Evolutionary conservation across 805 yeast species (phyloP), one percentile per base, ranked within the genome.

Genomic region (Komagataella pastoris): DNA sequence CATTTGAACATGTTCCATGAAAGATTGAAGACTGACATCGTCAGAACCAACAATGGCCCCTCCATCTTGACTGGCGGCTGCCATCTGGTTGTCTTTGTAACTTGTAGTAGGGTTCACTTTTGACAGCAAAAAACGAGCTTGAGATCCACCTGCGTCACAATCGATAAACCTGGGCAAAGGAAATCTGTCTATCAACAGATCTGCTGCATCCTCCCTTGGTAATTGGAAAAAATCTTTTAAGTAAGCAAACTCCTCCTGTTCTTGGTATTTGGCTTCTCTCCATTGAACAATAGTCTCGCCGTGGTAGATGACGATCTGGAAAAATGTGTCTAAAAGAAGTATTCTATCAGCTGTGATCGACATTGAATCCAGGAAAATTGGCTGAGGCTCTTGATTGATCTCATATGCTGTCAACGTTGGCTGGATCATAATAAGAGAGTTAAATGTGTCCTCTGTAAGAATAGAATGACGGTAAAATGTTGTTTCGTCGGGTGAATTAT

Each of bases 141-240:
- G 88, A 0, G 87, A 81, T 3, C 87, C 88, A 51, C 87, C 87
- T 61, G 81, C 87, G 58, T 82, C 86, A 23, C 86, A 80, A 60
- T 82, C 87, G 51, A 82, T 80, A 57, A 81, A 82, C 58, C 88
- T 70, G 4, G 88, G 88, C 55, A 82, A 70, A 51, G 88, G 88
- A 69, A 79, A 82, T 57, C 88, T 66, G 58, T 82, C 88, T 54
- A 78, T 70, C 45, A 82, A 68, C 40, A 83, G 70, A 49, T 78
- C 81, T 54, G 83, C 80, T 8, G 87, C 88, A 57, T 81, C 88
- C 52, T 68, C 64, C 58, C 80, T 77, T 17, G 88, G 88, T 24
- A 73, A 75, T 51, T 77, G 81, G 53, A 82, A 66, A 56, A 81
- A 81, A 40, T 73, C 77, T 56, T 74, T 76, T 61, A 82, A 80